Conservation (phyloP, 768 basidiomycete genomes). For the Russula foetens region DNA sequence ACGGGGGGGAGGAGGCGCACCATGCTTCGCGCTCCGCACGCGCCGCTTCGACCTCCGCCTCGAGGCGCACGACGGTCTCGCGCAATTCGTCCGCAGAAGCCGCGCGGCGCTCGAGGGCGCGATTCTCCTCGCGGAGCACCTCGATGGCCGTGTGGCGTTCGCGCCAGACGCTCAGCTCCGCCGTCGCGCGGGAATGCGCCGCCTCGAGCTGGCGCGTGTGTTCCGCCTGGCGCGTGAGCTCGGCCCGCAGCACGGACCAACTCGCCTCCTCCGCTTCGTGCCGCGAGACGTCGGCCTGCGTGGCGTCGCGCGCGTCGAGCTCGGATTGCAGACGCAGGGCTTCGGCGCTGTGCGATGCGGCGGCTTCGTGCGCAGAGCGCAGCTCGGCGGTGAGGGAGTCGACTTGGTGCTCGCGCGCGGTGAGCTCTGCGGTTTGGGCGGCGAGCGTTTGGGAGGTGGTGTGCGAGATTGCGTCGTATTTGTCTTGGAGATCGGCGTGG, state of each 20-base stretch:
- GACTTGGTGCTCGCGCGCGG: conserved; percentile 39
- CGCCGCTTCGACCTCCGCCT: conserved; percentile 58
- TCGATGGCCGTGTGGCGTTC: conserved; percentile 55
- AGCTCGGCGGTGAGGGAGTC: conserved; percentile 43
- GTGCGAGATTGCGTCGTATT: conserved; percentile 40
- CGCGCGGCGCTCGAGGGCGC: conserved; percentile 48
- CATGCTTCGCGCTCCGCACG: conserved; percentile 50
- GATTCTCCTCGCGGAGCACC: conserved; percentile 68
- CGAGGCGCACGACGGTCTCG: conserved; percentile 45
- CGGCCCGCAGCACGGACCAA: conserved; percentile 57
- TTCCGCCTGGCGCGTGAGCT: conserved; percentile 55
- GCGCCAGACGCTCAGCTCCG: conserved; percentile 46
- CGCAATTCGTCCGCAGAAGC: conserved; percentile 44
- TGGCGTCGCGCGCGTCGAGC: conserved; percentile 37
- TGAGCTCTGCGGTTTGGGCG: conserved; percentile 43
- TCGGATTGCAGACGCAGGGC: conserved; percentile 40
- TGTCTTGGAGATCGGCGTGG: conserved; percentile 53
- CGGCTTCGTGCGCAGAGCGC: conserved; percentile 32
- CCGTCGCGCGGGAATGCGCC: conserved; percentile 44
- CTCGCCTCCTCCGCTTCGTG: conserved; percentile 41
- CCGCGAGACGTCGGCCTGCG: conserved; percentile 27
- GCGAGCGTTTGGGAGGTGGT: conserved; percentile 42
- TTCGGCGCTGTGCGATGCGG: conserved; percentile 34
- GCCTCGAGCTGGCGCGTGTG: conserved; percentile 55
- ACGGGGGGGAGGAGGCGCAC: conserved; percentile 26